Evolutionary conservation across 1,284 basidiomycete genomes (phyloP).

Genomic region (Phlebopus sp.): DNA sequence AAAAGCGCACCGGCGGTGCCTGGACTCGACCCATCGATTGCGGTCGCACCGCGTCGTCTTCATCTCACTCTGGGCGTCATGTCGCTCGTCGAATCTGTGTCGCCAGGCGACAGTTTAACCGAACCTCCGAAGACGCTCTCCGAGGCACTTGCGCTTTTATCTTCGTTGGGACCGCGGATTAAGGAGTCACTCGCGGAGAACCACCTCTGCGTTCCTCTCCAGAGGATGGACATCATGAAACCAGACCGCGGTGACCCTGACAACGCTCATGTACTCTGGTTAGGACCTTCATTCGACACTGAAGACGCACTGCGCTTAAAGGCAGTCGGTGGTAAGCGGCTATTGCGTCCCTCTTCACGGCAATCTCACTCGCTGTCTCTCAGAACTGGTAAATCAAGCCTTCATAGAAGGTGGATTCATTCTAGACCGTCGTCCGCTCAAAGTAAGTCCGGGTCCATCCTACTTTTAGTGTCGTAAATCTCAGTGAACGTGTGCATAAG

Average conservation of each 20-base stretch:
- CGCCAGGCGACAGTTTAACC: not conserved
- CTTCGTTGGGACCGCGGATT: conserved; percentile 45
- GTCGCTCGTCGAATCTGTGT: conserved; percentile 38
- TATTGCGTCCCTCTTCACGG: conserved; percentile 28
- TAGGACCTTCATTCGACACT: conserved; percentile 39
- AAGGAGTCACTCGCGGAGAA: conserved; percentile 25
- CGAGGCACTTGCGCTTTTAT: conserved; percentile 47
- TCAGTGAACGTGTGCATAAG: conserved; percentile 35
- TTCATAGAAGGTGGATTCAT: conserved; percentile 55
- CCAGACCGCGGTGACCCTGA: conserved; percentile 37
- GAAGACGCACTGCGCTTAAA: conserved; percentile 30
- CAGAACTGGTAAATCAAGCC: conserved; percentile 32
- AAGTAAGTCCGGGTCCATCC: conserved; percentile 40
- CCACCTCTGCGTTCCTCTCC: conserved; percentile 44
- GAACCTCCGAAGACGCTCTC: conserved; percentile 37
- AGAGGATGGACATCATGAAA: conserved; percentile 51
- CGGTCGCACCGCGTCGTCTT: conserved; percentile 58
- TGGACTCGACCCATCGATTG: conserved; percentile 57
- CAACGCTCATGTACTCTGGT: conserved; percentile 58
- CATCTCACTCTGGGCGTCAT: conserved; percentile 74
- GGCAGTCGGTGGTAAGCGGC: conserved; percentile 42
- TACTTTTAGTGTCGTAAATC: not conserved
- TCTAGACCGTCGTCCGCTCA: conserved; percentile 53
- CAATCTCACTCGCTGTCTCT: conserved; percentile 20
- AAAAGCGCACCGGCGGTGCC: conserved; percentile 37